Evolutionary conservation across 768 basidiomycete genomes (phyloP), one percentile per base, ranked within the genome.

Genomic region (Termitomyces sp.): DNA sequence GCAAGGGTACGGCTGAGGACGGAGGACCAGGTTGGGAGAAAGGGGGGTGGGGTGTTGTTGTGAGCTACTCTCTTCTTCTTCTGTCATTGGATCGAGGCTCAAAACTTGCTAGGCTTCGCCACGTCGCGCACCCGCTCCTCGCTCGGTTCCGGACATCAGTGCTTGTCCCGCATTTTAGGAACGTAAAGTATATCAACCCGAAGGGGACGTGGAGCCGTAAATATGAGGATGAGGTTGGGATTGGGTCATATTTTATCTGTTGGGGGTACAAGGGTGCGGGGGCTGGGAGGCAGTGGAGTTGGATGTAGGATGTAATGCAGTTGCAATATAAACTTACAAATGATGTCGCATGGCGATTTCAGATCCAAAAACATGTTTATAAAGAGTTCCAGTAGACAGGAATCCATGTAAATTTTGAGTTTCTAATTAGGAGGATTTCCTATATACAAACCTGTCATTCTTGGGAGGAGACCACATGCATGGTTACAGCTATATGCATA

Each of bases 91-190:
- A n/a, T n/a, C n/a, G n/a, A n/a, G n/a, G n/a, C 42, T 19, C 14
- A n/a, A 4, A 12, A 0, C 1, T 25, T 29, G 29, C 29, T n/a
- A 96, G 94, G 19, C 75, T 97, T 57, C 96, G 96, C 64, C 85
- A 90, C 70, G 94, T 97, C 61, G 75, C 77, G 14, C 89, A 93
- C 67, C 92, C 92, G 1, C 67, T 82, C 38, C 68, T 89, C 21
- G 74, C 82, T 43, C 65, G 75, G 16, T 95, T 97, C 68, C 77
- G 85, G 5, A 71, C 72, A 23, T 63, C 77, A 7, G 68, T 72
- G 8, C 76, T 96, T 1, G 73, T 77, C 19, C 82, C 83, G 0
- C 74, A 79, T 60, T 98, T 98, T 66, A 67, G 75, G 17, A 69
- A 75, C 12, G 90, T 96, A 1, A 69, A 77, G 23, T 84, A 80